Conservation (phyloP, 2,329 filamentous ascomycete species). For the Fusarium globosum region DNA sequence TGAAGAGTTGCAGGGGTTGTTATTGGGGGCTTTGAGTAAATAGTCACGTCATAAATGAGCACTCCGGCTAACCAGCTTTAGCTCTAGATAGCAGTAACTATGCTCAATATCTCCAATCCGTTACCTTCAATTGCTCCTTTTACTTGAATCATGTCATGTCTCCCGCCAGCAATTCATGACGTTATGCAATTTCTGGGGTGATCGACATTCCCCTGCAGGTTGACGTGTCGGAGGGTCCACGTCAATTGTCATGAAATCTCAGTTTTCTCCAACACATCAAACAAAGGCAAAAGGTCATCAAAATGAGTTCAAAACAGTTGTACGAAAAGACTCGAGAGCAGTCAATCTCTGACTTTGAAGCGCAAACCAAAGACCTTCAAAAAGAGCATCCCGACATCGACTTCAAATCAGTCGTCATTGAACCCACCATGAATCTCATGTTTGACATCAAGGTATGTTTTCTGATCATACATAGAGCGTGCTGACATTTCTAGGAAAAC, state of each 20-base stretch:
- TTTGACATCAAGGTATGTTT: constrained; percentile 29
- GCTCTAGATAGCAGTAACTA: neutral
- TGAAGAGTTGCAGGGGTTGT: constrained; percentile 30
- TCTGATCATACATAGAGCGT: fast-evolving
- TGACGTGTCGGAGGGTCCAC: constrained; percentile 2
- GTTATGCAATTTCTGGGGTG: constrained; percentile 18
- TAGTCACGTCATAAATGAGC: neutral
- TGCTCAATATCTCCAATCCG: neutral
- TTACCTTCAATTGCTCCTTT: neutral
- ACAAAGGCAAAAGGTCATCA: fast-evolving
- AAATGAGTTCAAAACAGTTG: constrained; percentile 8
- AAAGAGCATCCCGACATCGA: constrained; percentile 31
- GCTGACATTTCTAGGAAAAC: constrained; percentile 18
- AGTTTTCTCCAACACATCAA: neutral
- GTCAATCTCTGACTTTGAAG: constrained; percentile 32
- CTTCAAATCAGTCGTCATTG: constrained; percentile 27
- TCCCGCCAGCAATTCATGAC: neutral
- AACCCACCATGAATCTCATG: constrained; percentile 38
- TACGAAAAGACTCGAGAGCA: constrained; percentile 27
- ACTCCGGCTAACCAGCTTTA: no score
- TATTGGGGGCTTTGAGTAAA: constrained; percentile 26
- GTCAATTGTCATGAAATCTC: neutral
- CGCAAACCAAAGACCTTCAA: constrained; percentile 20
- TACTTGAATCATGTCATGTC: neutral
- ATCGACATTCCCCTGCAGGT: constrained; percentile 1